These are phyloP conservation scores for Fragaria nilgerrensis DNA, from an alignment of 306 rosid species.

Conservation along the genomic window DNA sequence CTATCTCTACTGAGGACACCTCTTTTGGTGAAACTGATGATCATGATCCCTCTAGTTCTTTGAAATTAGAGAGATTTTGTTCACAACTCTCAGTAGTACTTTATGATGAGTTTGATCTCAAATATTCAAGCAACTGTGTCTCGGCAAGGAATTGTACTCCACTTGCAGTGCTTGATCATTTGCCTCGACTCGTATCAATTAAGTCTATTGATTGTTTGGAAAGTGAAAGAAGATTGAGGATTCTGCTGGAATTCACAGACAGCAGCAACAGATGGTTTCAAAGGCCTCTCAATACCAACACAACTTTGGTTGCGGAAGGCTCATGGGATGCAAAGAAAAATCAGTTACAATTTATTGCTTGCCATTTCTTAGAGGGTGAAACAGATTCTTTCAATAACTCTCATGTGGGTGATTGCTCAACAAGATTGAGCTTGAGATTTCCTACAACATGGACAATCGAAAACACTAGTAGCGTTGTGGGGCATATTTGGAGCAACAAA, in stretches of 20 bases:
- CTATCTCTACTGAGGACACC: constrained; percentile 3
- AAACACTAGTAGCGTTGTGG: constrained; percentile 35
- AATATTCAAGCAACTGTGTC: constrained; percentile 37
- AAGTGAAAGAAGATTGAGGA: constrained; percentile 23
- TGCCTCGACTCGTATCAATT: constrained; percentile 36
- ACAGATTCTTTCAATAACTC: constrained; percentile 32
- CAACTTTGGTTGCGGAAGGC: constrained; percentile 51
- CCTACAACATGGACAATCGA: constrained; percentile 52
- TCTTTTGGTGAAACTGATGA: constrained; percentile 21
- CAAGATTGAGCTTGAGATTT: constrained; percentile 38
- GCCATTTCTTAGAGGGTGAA: constrained; percentile 24
- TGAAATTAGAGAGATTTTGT: constrained; percentile 28
- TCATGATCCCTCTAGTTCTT: constrained; percentile 18
- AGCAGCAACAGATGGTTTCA: neutral
- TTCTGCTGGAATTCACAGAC: constrained; percentile 32
- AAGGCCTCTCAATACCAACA: constrained; percentile 31
- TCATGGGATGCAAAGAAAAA: constrained; percentile 52
- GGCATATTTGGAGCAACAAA: constrained; percentile 64
- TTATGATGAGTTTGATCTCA: constrained; percentile 26
- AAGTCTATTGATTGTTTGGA: constrained; percentile 29
- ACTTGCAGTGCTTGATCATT: constrained; percentile 18
- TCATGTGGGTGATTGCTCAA: constrained; percentile 57
- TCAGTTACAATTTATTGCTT: constrained; percentile 36
- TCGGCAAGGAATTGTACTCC: constrained; percentile 49
- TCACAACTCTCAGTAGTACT: constrained; percentile 8